Base-by-base conservation (phyloP, 2,329 filamentous ascomycete genomes). In the Fragosphaeria purpurea region DNA sequence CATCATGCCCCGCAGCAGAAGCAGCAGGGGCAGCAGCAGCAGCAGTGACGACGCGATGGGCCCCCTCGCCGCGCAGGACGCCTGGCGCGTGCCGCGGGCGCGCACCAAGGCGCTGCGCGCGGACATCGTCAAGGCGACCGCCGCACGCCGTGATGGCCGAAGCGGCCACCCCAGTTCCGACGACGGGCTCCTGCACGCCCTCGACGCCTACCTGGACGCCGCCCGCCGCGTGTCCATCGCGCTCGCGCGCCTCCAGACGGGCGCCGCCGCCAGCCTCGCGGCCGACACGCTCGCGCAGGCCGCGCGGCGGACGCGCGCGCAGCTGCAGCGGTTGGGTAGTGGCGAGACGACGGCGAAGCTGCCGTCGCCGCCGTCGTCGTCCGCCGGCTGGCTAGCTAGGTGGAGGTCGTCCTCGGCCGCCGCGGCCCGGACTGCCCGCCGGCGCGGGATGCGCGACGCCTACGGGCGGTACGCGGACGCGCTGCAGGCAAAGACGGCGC, bases 101-200 rank as follows among this genome's bases (percentile, higher is more conserved):
- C 46, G 42, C 34, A 54, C 52, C 7, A 51, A 50, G 34, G 46
- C 46, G n/a, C 41, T 56, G n/a, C 37, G 42, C 9, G 31, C 37
- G 30, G 45, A n/a, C n/a, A n/a, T n/a, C n/a, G n/a, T n/a, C n/a
- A n/a, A n/a, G n/a, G n/a, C n/a, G n/a, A n/a, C n/a, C n/a, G n/a
- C n/a, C n/a, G n/a, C n/a, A n/a, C n/a, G n/a, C n/a, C n/a, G n/a
- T n/a, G n/a, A n/a, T n/a, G n/a, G n/a, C n/a, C n/a, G n/a, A n/a
- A n/a, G n/a, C n/a, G n/a, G n/a, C 47, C 37, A 7, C 41, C 2
- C n/a, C 37, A 4, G n/a, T n/a, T n/a, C n/a, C n/a, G n/a, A n/a
- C n/a, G n/a, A n/a, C n/a, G n/a, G n/a, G n/a, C 75, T 94, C 10
- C 78, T 86, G 5, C 73, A 82, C 30, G 86, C 91, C 62, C 85